Evolutionary conservation across 495 filamentous ascomycete species (phyloP).

Genomic region (Penicillium malachiteum): DNA sequence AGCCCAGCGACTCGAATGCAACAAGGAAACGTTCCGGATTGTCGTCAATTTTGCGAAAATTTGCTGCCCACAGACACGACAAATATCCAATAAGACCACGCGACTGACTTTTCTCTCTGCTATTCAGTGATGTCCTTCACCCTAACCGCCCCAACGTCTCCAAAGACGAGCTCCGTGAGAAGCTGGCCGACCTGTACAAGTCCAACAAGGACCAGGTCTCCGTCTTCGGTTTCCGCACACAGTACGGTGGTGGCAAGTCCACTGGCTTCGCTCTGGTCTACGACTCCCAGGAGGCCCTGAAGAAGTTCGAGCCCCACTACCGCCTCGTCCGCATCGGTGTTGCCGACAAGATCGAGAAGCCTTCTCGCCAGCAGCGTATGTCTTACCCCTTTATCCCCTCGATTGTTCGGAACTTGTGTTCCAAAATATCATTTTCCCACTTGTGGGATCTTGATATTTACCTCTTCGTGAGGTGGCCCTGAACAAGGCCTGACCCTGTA

Average conservation of each 20-base stretch:
- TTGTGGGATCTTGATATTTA: not conserved
- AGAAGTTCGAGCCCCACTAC: conserved; percentile 99
- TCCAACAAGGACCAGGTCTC: conserved; percentile 91
- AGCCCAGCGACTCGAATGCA: not conserved
- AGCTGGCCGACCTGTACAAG: conserved; percentile 96
- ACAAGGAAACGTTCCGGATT: not conserved
- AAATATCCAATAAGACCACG: not conserved
- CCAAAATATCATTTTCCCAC: not conserved
- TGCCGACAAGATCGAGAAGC: conserved; percentile 90
- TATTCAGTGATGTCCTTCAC: conserved; percentile 92
- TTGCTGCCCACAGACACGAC: not conserved
- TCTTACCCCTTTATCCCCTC: conserved; percentile 27
- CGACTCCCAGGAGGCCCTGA: conserved; percentile 93
- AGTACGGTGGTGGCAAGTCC: conserved; percentile 99
- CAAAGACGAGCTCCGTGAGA: conserved; percentile 95
- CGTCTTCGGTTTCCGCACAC: conserved; percentile 97
- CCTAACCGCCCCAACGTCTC: conserved; percentile 96
- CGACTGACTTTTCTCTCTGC: conserved; percentile 25
- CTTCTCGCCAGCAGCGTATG: conserved; percentile 98
- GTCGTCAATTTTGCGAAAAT: not conserved
- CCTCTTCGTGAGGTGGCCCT: conserved; percentile 3
- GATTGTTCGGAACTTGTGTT: not conserved
- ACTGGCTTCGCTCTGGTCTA: conserved; percentile 99
- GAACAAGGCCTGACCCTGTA: not conserved
- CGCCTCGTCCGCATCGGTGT: conserved; percentile 88